phyloP scores from a whole-genome alignment of 2,329 filamentous ascomycete genomes.

The Hawksworthiomyces lignivorus region DNA sequence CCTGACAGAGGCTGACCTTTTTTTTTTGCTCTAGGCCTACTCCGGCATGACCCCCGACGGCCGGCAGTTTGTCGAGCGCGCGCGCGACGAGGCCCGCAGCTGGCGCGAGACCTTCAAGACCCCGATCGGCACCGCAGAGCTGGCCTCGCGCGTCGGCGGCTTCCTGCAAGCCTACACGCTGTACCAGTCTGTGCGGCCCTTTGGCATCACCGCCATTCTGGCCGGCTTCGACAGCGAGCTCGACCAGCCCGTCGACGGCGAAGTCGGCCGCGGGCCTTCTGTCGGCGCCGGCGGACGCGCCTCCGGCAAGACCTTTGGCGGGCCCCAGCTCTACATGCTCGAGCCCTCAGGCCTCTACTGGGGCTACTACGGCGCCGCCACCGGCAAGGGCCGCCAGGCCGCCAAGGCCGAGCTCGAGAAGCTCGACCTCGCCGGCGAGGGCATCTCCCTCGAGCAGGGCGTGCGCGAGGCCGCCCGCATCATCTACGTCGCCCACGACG shows the following conservation, averaged over 20 bases:
- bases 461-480: slow-evolving; percentile 96
- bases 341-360: slow-evolving; percentile 96
- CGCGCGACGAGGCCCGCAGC: slow-evolving; percentile 82
- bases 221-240: slow-evolving; percentile 88
- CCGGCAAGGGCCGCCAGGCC: slow-evolving; percentile 91
- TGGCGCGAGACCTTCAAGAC: slow-evolving; percentile 95
- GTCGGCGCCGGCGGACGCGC: slow-evolving; percentile 80
- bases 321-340: slow-evolving; percentile 96
- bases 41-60: slow-evolving; percentile 93
- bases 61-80: slow-evolving; percentile 87
- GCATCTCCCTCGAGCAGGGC: slow-evolving; percentile 72
- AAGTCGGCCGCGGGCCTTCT: slow-evolving; percentile 75
- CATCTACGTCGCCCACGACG: slow-evolving; percentile 95
- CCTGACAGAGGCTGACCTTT: background rate
- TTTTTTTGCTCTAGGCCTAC: slow-evolving; percentile 63
- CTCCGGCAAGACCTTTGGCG: slow-evolving; percentile 66
- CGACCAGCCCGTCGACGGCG: slow-evolving; percentile 78
- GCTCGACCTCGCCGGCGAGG: slow-evolving; percentile 73
- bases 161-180: slow-evolving; percentile 97
- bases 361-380: slow-evolving; percentile 98
- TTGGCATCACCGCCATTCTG: slow-evolving; percentile 91
- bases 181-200: slow-evolving; percentile 92
- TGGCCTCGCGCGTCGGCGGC: slow-evolving; percentile 87
- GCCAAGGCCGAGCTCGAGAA: slow-evolving; percentile 99
- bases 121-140: slow-evolving; percentile 79